Base-by-base conservation (phyloP, 1,284 basidiomycete genomes). In the Trametes sp. region DNA sequence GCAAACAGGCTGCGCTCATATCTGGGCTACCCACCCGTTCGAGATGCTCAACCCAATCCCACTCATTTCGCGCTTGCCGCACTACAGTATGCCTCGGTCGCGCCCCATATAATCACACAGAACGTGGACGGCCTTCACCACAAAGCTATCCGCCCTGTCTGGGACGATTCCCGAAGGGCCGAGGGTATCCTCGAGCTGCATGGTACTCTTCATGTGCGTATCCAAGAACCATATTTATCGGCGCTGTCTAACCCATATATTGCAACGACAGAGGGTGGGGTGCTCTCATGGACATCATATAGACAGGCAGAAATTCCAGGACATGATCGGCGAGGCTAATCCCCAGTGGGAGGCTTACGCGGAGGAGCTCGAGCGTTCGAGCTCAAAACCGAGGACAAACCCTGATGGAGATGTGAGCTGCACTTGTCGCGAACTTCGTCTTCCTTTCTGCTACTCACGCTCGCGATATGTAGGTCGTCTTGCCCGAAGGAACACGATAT, bases 101-200 rank as follows among this genome's bases (percentile, higher is more conserved):
- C 92, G 21, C 78, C 83, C 8, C 79, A 80, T n/a, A 76, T 95
- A 28, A 88, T 98, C 60, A 98, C 96, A 0, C 95, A 97, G 75
- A 97, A 96, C 70, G 95, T 98, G 8, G 96, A 98, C 72, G 94
- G 94, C 9, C 84, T 97, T 14, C 95, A 96, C 72, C 87, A 88
- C 54, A 94, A 94, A 77, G 91, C 88, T 29, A 74, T 88, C 48
- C 72, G 72, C 65, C 77, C 72, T 56, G 70, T 77, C 23, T 80
- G 75, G 77, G 72, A 77, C 59, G 69, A 76, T n/a, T 54, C 71
- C 7, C 73, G 66, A 42, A 74, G 82, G 55, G 73, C 81, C 38
- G 69, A 81, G 36, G 76, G 76, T 11, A 89, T 96, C 55, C 79
- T 97, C 31, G 94, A 97, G 74, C 82, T 98, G 10, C 95, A 98